Percentiles rank a stretch among this genome's conserved stretches.
These are phyloP conservation scores for Tricladium varicosporioides DNA, from an alignment of 2,329 filamentous ascomycete genomes.

Conservation along the genomic window DNA sequence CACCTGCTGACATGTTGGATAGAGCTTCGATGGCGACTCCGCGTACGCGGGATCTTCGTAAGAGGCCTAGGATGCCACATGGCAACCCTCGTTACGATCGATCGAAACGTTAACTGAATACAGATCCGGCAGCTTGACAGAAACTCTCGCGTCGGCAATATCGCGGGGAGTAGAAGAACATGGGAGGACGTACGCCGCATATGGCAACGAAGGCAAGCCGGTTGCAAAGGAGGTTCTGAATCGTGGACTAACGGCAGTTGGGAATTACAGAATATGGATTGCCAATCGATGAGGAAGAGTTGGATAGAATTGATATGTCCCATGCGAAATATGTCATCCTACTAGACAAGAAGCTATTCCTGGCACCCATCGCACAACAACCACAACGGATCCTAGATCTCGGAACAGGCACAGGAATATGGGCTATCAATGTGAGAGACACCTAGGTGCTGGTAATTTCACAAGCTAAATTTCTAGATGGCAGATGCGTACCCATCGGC, in stretches of 20 bases:
- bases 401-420: constrained; percentile 27
- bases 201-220: constrained; percentile 24
- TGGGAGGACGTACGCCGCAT: constrained; percentile 28
- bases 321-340: constrained; percentile 37
- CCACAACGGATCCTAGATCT: constrained; percentile 38
- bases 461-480: constrained; percentile 14
- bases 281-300: constrained; percentile 41
- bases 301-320: constrained; percentile 42
- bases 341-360: constrained; percentile 23
- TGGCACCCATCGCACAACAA: constrained; percentile 29
- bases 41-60: constrained; percentile 22
- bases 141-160: constrained; percentile 23
- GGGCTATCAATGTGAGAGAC: constrained; percentile 31
- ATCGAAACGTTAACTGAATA: not conserved
- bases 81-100: not conserved
- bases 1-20: not conserved
- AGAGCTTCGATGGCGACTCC: constrained; percentile 21
- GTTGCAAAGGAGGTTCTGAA: constrained; percentile 3
- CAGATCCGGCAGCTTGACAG: constrained; percentile 20
- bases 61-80: not conserved
- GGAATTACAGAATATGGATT: constrained; percentile 37
- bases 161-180: constrained; percentile 24
- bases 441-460: not conserved
- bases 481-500: constrained; percentile 33
- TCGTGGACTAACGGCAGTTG: not conserved